phyloP scores from a whole-genome alignment of 23 red algal species.

The Pyropia haitanensis region DNA sequence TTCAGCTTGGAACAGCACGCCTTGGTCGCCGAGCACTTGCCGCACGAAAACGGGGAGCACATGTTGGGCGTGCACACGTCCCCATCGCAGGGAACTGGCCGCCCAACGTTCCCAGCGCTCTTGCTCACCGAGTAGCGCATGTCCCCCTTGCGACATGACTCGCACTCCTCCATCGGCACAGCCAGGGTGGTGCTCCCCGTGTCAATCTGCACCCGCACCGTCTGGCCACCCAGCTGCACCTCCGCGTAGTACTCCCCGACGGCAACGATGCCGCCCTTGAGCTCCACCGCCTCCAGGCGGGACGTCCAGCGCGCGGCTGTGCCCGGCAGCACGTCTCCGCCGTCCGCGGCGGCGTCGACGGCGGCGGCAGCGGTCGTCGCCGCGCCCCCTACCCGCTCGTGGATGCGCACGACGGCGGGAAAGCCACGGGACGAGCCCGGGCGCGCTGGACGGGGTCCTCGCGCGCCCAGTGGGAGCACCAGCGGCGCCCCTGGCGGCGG shows the following conservation, averaged over 20 bases:
- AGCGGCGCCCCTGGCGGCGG: too few relatives aligned
- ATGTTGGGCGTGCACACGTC: constrained; percentile 47
- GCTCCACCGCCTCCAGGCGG: constrained; percentile 41
- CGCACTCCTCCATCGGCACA: constrained; percentile 62
- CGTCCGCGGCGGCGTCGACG: too few relatives aligned
- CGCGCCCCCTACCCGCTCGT: too few relatives aligned
- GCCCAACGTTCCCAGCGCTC: constrained; percentile 25
- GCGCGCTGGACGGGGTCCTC: too few relatives aligned
- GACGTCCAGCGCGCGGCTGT: constrained; percentile 7
- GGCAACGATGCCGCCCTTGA: constrained; percentile 68
- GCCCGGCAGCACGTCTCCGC: too few relatives aligned
- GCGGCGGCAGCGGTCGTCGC: too few relatives aligned
- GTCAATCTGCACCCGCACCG: constrained; percentile 80
- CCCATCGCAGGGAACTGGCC: constrained; percentile 46
- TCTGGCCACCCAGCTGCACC: constrained; percentile 82
- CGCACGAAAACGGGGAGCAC: constrained; percentile 59
- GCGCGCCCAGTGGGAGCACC: too few relatives aligned
- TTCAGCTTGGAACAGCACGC: constrained; percentile 76
- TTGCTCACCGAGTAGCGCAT: constrained; percentile 69
- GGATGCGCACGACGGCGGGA: too few relatives aligned
- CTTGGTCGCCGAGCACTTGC: constrained; percentile 22
- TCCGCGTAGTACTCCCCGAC: constrained; percentile 90
- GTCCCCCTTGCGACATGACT: constrained; percentile 59
- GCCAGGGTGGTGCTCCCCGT: constrained; percentile 80
- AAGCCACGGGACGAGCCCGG: too few relatives aligned